Evolutionary conservation across 2,329 filamentous ascomycete genomes (phyloP).

Genomic region (Hymenotorrendiella dingleyae): DNA sequence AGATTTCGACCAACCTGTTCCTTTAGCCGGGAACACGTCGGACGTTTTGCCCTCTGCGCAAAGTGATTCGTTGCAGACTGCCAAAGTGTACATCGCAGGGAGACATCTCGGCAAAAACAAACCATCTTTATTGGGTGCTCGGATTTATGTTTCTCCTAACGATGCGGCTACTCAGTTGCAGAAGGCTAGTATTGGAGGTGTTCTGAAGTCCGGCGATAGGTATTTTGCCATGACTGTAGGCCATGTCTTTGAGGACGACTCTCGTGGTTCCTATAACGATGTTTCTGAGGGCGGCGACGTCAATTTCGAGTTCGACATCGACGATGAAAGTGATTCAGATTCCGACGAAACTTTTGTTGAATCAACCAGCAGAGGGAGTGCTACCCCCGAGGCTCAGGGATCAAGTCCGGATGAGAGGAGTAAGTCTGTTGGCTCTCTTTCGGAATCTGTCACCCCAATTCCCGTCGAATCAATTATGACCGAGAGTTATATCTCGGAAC

Average conservation of each 20-base stretch:
- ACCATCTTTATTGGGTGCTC: no score
- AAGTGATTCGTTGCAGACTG: no score
- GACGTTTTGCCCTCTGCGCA: no score
- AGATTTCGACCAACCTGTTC: not conserved
- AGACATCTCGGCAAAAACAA: no score
- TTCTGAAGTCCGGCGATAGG: not conserved
- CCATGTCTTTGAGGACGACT: not conserved
- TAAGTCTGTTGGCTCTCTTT: not conserved
- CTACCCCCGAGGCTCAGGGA: no score
- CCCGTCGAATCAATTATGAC: not conserved
- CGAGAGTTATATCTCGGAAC: not conserved
- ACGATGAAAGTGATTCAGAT: not conserved
- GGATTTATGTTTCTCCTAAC: no score
- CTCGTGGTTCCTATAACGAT: not conserved
- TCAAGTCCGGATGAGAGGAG: no score
- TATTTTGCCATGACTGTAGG: constrained; percentile 1
- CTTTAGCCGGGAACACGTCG: not conserved
- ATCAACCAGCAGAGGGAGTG: no score
- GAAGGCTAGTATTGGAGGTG: constrained; percentile 4
- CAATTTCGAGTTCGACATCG: not conserved
- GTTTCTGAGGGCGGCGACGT: not conserved
- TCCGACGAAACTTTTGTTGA: not conserved
- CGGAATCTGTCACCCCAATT: not conserved
- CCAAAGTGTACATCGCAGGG: no score
- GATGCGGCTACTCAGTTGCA: no score